These are phyloP conservation scores for Botrytis galanthina DNA, from an alignment of 2,329 filamentous ascomycete species.

Conservation along the genomic window DNA sequence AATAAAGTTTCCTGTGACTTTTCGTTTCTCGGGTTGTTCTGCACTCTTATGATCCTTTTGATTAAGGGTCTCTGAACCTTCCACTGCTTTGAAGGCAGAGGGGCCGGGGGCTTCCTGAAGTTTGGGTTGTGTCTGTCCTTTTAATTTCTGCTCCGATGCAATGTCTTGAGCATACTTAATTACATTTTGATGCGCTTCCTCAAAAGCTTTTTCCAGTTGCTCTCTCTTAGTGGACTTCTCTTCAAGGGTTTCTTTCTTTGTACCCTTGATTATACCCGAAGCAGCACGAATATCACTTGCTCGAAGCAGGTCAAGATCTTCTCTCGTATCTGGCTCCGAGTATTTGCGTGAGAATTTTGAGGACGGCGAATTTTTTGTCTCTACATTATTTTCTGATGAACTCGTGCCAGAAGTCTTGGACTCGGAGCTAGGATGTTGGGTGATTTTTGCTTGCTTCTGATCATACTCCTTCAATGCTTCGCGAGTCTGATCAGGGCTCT, in stretches of 20 bases:
- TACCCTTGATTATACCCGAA: conserved; percentile 25
- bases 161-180: conserved; percentile 18
- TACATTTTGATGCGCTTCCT: conserved; percentile 19
- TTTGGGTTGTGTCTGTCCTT: background rate
- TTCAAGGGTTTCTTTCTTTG: conserved; percentile 24
- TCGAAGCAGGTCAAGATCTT: conserved; percentile 30
- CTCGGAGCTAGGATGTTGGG: conserved; percentile 18
- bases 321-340: conserved; percentile 16
- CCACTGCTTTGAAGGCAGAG: background rate
- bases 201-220: conserved; percentile 33
- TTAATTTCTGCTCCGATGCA: conserved; percentile 10
- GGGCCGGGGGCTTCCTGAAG: background rate
- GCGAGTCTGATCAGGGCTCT: conserved; percentile 33
- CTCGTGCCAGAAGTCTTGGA: background rate
- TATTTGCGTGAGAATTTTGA: background rate
- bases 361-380: background rate
- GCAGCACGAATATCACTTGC: conserved; percentile 34
- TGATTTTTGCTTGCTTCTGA: conserved; percentile 5
- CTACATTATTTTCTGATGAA: background rate
- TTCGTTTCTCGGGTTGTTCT: conserved; percentile 7
- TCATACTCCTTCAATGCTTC: conserved; percentile 38
- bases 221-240: conserved; percentile 33
- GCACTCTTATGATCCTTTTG: background rate
- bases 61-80: background rate
- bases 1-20: conserved; percentile 48